phyloP scores from a whole-genome alignment of 257 asterid genomes.

The Hygrophila difformis region DNA sequence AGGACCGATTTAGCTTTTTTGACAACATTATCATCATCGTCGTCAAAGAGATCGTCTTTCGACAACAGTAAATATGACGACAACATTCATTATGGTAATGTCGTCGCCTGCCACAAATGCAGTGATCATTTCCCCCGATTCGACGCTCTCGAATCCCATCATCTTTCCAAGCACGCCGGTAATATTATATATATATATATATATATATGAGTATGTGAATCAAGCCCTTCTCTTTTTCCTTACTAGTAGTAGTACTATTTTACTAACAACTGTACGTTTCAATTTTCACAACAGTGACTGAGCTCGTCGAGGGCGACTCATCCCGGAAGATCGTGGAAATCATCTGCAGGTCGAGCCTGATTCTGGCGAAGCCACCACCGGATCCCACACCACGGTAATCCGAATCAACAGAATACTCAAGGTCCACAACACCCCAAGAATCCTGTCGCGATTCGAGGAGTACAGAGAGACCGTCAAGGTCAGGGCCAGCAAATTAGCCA shows the following conservation, averaged over 20 bases:
- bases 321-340: conserved; percentile 86
- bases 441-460: conserved; percentile 67
- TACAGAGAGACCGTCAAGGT: conserved; percentile 63
- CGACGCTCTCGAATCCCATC: conserved; percentile 1
- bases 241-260: conserved; percentile 3
- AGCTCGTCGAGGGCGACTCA: conserved; percentile 83
- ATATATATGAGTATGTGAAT: no score
- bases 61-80: no score
- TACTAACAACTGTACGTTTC: background rate
- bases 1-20: no score
- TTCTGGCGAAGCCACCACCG: no score
- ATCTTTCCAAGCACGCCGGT: conserved; percentile 3
- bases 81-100: no score
- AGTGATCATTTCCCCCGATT: background rate
- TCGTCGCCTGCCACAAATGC: background rate
- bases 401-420: conserved; percentile 63
- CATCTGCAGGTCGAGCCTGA: conserved; percentile 75
- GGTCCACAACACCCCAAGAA: conserved; percentile 69
- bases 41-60: no score
- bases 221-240: background rate
- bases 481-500: conserved; percentile 65
- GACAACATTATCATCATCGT: no score
- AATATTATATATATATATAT: no score
- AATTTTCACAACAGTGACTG: conserved; percentile 45
- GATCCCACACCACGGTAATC: conserved; percentile 44